Conservation (phyloP, 345 rosid species). For the Populus nigra region DNA sequence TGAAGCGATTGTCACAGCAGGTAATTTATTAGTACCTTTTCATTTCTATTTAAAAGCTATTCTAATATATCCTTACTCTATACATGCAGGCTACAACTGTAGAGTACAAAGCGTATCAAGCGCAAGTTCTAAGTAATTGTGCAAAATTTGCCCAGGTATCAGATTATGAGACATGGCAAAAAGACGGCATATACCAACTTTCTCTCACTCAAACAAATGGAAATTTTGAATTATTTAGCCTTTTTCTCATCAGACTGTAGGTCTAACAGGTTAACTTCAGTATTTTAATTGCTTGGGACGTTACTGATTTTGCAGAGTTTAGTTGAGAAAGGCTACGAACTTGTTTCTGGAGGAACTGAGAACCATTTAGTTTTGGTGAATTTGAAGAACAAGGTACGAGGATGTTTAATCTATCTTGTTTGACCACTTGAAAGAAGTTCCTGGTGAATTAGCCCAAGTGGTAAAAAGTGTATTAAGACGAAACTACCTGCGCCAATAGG, state of each 20-base stretch:
- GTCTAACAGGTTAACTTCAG: not conserved
- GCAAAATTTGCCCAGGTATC: conserved; percentile 82
- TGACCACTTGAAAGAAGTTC: not conserved
- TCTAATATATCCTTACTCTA: not conserved
- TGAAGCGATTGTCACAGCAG: not conserved
- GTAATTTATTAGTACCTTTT: not conserved
- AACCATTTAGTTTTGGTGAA: conserved; percentile 97
- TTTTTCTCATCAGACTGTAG: not conserved
- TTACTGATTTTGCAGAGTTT: conserved; percentile 53
- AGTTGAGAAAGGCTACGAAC: conserved; percentile 62
- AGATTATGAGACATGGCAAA: conserved; percentile 3
- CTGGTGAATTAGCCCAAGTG: not conserved
- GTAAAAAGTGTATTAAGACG: not conserved
- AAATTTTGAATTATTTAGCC: not conserved
- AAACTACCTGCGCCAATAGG: not conserved
- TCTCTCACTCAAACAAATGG: not conserved
- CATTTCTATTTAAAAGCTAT: not conserved
- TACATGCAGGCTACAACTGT: conserved; percentile 71
- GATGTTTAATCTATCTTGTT: conserved; percentile 10
- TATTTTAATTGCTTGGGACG: conserved; percentile 6
- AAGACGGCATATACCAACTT: not conserved
- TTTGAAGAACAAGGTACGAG: conserved; percentile 75
- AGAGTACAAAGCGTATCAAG: conserved; percentile 97
- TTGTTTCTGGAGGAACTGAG: conserved; percentile 98
- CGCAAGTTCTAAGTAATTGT: conserved; percentile 87